Evolutionary conservation across 768 basidiomycete genomes (phyloP), one percentile per base, ranked within the genome.

Genomic region (Termitomyces sp.): DNA sequence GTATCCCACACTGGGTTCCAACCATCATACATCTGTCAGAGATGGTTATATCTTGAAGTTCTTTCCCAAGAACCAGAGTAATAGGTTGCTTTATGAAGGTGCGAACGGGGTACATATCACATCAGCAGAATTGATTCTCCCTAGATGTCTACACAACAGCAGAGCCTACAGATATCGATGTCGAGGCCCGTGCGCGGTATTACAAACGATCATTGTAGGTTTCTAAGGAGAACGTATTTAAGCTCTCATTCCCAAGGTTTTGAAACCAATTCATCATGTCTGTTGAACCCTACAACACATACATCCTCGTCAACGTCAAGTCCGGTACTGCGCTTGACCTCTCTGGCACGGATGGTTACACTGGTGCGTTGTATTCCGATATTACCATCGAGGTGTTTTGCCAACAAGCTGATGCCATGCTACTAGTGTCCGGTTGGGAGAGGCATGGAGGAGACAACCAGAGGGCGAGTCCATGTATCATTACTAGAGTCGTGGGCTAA

Each of bases 241-340:
- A 41, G 12, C 40, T 8, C 28, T 21, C 26, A 21, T 12, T 14
- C n/a, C 17, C 40, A 14, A 51, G 15, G 26, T 41, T 22, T 38
- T 2, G 4, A 45, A 54, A 40, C 1, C 55, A 45, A 10, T 19
- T 34, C 28, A 59, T 14, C n/a, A 65, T 65, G 62, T 40, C 58
- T 38, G 22, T 64, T 42, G 24, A 63, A 54, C 37, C 55, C 26
- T 45, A 57, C 11, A 37, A 32, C 8, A 51, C 40, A 9, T 66
- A 65, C 58, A 42, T 57, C 17, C 37, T 66, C 40, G n/a, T 59
- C 32, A 66, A 66, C 53, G 61, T 51, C 62, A 70, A 78, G 63
- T 67, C 68, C 9, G 70, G 68, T 14, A 78, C 73, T 14, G 72
- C 65, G 21, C 54, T 78, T 17, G 79, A 81, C 58, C 76, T 80